A percentile compares a stretch with the other conserved stretches of the same genome.
Conservation (phyloP, 495 filamentous ascomycete genomes). For the Thermothielavioides terrestris region DNA sequence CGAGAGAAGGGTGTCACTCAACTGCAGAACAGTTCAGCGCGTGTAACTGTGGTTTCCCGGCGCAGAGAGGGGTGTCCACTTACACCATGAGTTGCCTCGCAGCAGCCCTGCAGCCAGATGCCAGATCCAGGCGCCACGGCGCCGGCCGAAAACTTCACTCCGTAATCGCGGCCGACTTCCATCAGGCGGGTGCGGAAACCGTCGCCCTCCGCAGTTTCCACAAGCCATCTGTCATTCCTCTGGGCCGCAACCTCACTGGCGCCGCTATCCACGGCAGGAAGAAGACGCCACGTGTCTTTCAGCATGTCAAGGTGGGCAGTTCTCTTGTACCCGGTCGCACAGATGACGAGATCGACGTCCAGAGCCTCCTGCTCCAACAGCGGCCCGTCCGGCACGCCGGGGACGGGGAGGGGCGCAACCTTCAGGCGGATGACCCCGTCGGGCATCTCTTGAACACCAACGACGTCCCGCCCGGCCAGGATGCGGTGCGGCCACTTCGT, state of each 20-base stretch:
- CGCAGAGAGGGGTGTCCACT: slow-evolving; percentile 27
- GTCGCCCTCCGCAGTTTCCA: slow-evolving; percentile 19
- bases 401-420: slow-evolving; percentile 34
- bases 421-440: slow-evolving; percentile 31
- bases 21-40: slow-evolving; percentile 22
- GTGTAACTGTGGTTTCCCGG: background rate
- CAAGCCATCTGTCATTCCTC: slow-evolving; percentile 23
- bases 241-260: background rate
- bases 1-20: slow-evolving; percentile 71
- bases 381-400: slow-evolving; percentile 23
- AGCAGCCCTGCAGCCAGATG: slow-evolving; percentile 92
- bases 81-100: slow-evolving; percentile 85
- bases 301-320: slow-evolving; percentile 75
- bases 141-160: slow-evolving; percentile 54
- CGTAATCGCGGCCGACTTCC: slow-evolving; percentile 56
- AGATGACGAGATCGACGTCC: slow-evolving; percentile 71
- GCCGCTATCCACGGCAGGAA: slow-evolving; percentile 37
- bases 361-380: slow-evolving; percentile 43
- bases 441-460: slow-evolving; percentile 44
- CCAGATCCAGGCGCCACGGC: slow-evolving; percentile 60
- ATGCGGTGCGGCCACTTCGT: slow-evolving; percentile 74
- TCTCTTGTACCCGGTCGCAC: slow-evolving; percentile 79
- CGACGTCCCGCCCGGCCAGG: slow-evolving; percentile 54
- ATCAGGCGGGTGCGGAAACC: slow-evolving; percentile 17
- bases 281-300: slow-evolving; percentile 50